These are phyloP conservation scores for Quercus aquifolioides DNA, from an alignment of 306 rosid species.

Conservation along the genomic window DNA sequence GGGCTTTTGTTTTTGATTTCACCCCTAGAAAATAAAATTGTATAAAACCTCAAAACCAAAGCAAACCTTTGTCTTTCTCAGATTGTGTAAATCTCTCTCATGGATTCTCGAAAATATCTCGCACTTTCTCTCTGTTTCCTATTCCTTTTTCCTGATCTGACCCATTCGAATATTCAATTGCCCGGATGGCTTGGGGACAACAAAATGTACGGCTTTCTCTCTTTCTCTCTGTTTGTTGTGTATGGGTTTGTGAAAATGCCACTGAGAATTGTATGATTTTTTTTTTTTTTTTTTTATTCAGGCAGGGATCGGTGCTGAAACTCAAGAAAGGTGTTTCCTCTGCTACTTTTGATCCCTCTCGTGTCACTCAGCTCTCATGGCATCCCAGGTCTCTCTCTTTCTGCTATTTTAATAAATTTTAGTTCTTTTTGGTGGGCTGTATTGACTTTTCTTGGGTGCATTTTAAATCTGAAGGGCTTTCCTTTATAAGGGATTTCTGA, in stretches of 20 bases:
- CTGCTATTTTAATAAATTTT: neutral
- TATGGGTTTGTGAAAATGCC: neutral
- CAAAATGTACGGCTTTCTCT: slow-evolving; percentile 26
- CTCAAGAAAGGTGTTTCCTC: slow-evolving; percentile 38
- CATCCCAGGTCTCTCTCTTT: slow-evolving; percentile 60
- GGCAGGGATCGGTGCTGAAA: slow-evolving; percentile 54
- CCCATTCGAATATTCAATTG: slow-evolving; percentile 48
- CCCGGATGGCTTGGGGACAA: slow-evolving; percentile 30
- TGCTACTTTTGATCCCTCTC: slow-evolving; percentile 65
- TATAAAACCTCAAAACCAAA: neutral
- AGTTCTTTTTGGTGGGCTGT: neutral
- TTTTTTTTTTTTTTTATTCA: slow-evolving; percentile 1
- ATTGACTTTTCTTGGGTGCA: neutral
- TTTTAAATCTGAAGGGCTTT: slow-evolving; percentile 70
- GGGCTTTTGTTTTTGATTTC: neutral
- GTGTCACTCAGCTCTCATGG: slow-evolving; percentile 90
- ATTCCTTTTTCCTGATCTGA: slow-evolving; percentile 38
- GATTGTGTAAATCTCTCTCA: slow-evolving; percentile 12
- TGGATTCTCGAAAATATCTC: slow-evolving; percentile 38
- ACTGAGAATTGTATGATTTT: neutral
- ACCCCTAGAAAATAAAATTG: neutral
- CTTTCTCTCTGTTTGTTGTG: neutral
- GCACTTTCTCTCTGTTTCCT: slow-evolving; percentile 35
- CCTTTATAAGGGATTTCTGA: slow-evolving; percentile 58
- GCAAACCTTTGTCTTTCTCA: neutral